phyloP scores from a whole-genome alignment of 75 land plant genomes.

The Larix kaempferi region DNA sequence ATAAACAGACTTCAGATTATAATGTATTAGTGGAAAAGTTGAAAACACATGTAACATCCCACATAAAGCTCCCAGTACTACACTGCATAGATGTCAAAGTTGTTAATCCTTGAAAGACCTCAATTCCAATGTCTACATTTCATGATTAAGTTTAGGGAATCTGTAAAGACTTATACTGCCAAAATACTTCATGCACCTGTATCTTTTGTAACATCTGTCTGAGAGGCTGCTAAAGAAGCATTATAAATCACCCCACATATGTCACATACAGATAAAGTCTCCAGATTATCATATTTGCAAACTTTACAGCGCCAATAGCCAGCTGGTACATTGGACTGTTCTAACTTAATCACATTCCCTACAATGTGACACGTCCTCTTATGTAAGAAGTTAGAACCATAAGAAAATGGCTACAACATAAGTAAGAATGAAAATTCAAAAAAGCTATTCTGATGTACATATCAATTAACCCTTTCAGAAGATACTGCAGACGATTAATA shows the following conservation, averaged over 20 bases:
- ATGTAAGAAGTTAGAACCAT: background rate
- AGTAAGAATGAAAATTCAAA: background rate
- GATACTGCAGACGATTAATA: background rate
- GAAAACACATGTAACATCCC: background rate
- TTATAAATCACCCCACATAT: constrained; percentile 72
- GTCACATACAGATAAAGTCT: constrained; percentile 51
- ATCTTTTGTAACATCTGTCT: background rate
- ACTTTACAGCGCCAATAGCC: constrained; percentile 68
- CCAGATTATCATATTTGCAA: constrained; percentile 84
- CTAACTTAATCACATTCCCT: constrained; percentile 3
- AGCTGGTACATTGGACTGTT: constrained; percentile 4
- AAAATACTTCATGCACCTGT: background rate
- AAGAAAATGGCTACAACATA: background rate
- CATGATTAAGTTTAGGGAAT: background rate
- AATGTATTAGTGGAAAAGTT: background rate
- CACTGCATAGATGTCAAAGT: background rate
- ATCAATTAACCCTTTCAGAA: background rate
- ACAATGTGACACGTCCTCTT: background rate
- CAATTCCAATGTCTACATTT: background rate
- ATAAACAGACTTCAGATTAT: constrained; percentile 13
- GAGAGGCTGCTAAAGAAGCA: constrained; percentile 6
- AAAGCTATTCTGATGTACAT: background rate
- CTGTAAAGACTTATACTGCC: background rate
- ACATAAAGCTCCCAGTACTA: background rate
- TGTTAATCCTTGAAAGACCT: background rate